These are phyloP conservation scores for Chrysanthemum seticuspe DNA, from an alignment of 129 eudicot species.

Conservation along the genomic window DNA sequence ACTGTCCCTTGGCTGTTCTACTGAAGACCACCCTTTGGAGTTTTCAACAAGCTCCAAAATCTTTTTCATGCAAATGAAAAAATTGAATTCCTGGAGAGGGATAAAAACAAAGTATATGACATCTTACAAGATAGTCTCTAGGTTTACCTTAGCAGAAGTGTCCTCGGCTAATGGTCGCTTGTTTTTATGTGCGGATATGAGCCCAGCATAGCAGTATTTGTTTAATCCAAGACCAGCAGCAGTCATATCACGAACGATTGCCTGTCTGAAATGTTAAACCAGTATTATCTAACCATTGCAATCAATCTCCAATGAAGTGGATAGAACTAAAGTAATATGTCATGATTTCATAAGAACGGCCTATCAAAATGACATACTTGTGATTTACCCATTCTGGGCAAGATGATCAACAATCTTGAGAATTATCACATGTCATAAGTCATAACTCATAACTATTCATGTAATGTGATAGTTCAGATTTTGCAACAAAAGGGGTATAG, in stretches of 20 bases:
- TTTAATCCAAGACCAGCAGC: constrained; percentile 98
- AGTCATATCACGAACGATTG: constrained; percentile 96
- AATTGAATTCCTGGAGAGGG: not conserved
- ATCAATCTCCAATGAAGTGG: constrained; percentile 1
- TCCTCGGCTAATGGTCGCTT: constrained; percentile 51
- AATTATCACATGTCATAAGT: not conserved
- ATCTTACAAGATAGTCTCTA: constrained; percentile 1
- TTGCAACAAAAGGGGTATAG: constrained; percentile 3
- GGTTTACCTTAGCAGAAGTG: constrained; percentile 62
- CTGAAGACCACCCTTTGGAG: constrained; percentile 90
- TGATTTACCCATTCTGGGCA: not conserved
- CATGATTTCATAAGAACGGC: not conserved
- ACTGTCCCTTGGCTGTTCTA: constrained; percentile 53
- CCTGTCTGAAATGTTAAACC: constrained; percentile 50
- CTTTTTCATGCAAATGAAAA: constrained; percentile 38
- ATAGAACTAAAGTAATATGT: not conserved
- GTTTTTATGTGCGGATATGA: constrained; percentile 81
- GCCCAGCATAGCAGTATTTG: constrained; percentile 90
- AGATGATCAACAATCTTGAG: constrained; percentile 1
- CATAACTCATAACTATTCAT: not conserved
- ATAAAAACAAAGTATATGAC: not conserved
- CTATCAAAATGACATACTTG: constrained; percentile 6
- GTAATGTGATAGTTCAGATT: constrained; percentile 4
- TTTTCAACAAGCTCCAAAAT: constrained; percentile 94
- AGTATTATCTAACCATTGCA: constrained; percentile 12